Evolutionary conservation across 495 filamentous ascomycete species (phyloP).

Genomic region (Aspergillus indologenus): DNA sequence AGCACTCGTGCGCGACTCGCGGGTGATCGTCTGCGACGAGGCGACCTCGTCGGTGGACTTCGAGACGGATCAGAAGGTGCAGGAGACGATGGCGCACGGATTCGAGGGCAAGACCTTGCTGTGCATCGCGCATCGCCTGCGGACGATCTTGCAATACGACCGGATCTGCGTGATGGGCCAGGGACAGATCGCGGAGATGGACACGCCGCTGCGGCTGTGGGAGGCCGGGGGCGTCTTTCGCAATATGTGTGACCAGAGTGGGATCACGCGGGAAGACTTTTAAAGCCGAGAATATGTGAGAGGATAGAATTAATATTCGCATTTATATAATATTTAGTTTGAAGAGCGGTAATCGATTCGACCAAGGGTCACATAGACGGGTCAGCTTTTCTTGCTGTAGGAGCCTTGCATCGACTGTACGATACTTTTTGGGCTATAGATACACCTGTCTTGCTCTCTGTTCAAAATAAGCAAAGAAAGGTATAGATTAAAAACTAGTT

Average conservation of each 20-base stretch:
- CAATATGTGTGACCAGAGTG: conserved; percentile 88
- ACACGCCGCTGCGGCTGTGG: conserved; percentile 69
- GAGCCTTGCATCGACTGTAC: no score
- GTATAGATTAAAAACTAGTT: no score
- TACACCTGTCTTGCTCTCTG: no score
- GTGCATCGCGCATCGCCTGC: conserved; percentile 91
- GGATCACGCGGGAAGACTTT: conserved; percentile 71
- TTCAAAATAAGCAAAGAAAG: no score
- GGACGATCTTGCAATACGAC: conserved; percentile 92
- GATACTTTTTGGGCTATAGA: no score
- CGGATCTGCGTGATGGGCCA: conserved; percentile 94
- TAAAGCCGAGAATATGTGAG: background rate
- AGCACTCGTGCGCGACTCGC: conserved; percentile 77
- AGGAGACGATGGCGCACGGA: conserved; percentile 79
- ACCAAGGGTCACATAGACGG: no score
- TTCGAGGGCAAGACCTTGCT: conserved; percentile 88
- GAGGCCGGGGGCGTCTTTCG: conserved; percentile 67
- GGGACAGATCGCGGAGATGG: conserved; percentile 82
- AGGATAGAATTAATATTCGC: no score
- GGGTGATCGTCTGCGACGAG: conserved; percentile 96
- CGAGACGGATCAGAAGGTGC: conserved; percentile 95
- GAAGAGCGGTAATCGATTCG: no score
- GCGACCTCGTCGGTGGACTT: conserved; percentile 92
- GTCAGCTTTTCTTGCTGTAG: no score
- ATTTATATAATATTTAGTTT: no score